A percentile compares a stretch with the other conserved stretches of the same genome.
Conservation (phyloP, 768 basidiomycete species). For the Pisolithus microcarpus region DNA sequence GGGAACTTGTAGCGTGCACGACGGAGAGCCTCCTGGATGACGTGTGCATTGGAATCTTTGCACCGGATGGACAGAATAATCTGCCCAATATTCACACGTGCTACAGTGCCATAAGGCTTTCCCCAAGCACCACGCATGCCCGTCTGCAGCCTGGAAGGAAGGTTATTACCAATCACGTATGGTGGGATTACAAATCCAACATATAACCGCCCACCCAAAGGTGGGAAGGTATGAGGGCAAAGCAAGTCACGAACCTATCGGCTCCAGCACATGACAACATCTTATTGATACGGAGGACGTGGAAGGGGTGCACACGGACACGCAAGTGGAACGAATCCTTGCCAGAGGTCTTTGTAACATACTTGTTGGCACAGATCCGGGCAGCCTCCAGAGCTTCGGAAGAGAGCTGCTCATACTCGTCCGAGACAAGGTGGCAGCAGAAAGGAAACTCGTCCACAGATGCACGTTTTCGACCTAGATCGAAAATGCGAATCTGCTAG, state of each 20-base stretch:
- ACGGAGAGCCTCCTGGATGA: slow-evolving; percentile 94
- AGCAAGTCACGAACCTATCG: slow-evolving; percentile 60
- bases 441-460: slow-evolving; percentile 97
- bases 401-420: slow-evolving; percentile 96
- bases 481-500: slow-evolving; percentile 89
- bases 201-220: background rate
- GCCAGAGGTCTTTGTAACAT: slow-evolving; percentile 94
- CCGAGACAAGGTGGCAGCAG: slow-evolving; percentile 93
- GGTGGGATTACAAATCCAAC: background rate
- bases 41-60: slow-evolving; percentile 79
- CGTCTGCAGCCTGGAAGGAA: slow-evolving; percentile 62
- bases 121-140: slow-evolving; percentile 99
- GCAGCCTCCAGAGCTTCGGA: slow-evolving; percentile 97
- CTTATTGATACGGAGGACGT: slow-evolving; percentile 99
- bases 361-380: slow-evolving; percentile 99
- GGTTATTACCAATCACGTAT: background rate
- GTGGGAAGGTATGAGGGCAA: background rate
- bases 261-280: slow-evolving; percentile 99
- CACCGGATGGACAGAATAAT: slow-evolving; percentile 87
- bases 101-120: slow-evolving; percentile 94
- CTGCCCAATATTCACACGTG: slow-evolving; percentile 96
- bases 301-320: slow-evolving; percentile 96
- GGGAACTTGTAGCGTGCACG: slow-evolving; percentile 99
- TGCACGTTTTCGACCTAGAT: slow-evolving; percentile 93
- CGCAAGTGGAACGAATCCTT: slow-evolving; percentile 99